A percentile compares a stretch with the other conserved stretches of the same genome.
These are phyloP conservation scores for Hura crepitans DNA, from an alignment of 441 rosid species.

Conservation along the genomic window DNA sequence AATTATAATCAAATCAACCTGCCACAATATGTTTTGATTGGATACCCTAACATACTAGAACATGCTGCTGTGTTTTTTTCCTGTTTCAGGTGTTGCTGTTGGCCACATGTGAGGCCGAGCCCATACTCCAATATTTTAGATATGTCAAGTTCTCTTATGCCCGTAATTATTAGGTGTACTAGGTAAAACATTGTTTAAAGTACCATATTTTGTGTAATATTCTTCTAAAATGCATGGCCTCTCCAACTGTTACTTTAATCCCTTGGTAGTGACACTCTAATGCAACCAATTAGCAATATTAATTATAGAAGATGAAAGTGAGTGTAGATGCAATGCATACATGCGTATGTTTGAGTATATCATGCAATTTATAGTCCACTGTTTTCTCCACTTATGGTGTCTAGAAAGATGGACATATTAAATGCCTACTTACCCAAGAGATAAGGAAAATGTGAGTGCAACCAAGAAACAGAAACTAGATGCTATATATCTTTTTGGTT, in stretches of 20 bases:
- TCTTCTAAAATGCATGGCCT: not conserved
- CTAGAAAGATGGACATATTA: not conserved
- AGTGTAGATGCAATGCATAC: not conserved
- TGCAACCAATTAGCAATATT: not conserved
- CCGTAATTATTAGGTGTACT: not conserved
- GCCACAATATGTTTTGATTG: not conserved
- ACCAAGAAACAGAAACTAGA: not conserved
- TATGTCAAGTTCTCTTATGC: constrained; percentile 1
- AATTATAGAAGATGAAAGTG: not conserved
- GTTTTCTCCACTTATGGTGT: not conserved
- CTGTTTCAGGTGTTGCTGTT: not conserved
- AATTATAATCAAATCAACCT: not conserved
- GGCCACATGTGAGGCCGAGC: not conserved
- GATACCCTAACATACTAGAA: not conserved
- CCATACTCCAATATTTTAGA: not conserved
- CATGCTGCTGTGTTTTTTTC: constrained; percentile 1
- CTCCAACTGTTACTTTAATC: not conserved
- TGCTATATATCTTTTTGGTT: not conserved
- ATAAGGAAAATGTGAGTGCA: not conserved
- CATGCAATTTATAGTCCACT: not conserved
- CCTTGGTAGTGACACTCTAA: not conserved
- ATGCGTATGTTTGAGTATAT: not conserved
- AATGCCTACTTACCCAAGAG: not conserved
- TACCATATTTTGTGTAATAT: not conserved
- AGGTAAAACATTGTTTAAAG: not conserved